These are phyloP conservation scores for Gynochthodes officinalis DNA, from an alignment of 257 asterid species.

Conservation along the genomic window DNA sequence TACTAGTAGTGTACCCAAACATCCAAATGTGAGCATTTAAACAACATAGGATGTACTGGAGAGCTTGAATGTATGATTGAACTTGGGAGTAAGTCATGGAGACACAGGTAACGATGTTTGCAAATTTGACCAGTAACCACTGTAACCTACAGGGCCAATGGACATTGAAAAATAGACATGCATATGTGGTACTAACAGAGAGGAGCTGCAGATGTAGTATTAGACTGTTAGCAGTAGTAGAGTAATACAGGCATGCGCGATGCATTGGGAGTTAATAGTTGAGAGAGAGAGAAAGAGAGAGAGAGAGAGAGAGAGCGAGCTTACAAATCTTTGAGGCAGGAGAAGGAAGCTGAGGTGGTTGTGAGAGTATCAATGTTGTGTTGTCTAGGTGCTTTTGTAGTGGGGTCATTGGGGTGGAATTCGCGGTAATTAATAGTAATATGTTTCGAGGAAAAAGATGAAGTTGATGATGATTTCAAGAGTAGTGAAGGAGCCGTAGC, in stretches of 20 bases:
- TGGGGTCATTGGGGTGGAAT: not conserved
- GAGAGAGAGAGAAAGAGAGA: too few relatives aligned
- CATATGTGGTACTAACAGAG: too few relatives aligned
- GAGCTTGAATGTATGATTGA: not conserved
- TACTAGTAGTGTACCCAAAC: not conserved
- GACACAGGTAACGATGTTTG: not conserved
- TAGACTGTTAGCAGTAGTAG: not conserved
- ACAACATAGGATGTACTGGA: not conserved
- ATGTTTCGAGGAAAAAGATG: conserved; percentile 19
- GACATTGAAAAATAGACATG: not conserved
- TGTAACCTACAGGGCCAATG: conserved; percentile 17
- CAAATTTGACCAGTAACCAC: conserved; percentile 25
- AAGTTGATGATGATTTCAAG: not conserved
- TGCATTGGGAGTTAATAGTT: too few relatives aligned
- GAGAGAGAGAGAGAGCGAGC: not conserved
- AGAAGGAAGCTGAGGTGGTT: not conserved
- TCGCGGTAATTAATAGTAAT: not conserved
- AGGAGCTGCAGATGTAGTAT: too few relatives aligned
- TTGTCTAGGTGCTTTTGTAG: not conserved
- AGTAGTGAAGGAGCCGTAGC: not conserved
- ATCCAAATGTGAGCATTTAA: too few relatives aligned
- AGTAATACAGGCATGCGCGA: too few relatives aligned
- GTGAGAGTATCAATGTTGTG: not conserved
- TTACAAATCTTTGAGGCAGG: conserved; percentile 26
- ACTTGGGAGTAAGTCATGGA: not conserved